These are phyloP conservation scores for Coemansia furcata DNA, from an alignment of 192 early-diverging fungal genomes.

Conservation along the genomic window DNA sequence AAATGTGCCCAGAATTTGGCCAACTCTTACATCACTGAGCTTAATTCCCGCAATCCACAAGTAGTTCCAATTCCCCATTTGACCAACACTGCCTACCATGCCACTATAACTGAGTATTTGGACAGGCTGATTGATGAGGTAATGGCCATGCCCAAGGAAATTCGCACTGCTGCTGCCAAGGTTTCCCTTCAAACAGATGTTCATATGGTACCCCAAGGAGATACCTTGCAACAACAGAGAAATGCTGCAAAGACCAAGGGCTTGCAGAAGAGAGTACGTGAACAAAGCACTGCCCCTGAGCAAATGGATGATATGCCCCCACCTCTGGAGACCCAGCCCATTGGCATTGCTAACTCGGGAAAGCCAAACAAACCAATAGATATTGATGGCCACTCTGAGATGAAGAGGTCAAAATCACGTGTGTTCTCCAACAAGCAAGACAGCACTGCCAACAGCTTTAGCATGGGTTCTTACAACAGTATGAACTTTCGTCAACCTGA, in stretches of 20 bases:
- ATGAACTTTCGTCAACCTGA: neutral
- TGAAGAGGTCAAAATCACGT: constrained; percentile 26
- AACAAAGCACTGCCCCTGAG: constrained; percentile 1
- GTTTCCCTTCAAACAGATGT: neutral
- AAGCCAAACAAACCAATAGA: neutral
- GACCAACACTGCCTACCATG: neutral
- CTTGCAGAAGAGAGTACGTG: constrained; percentile 6
- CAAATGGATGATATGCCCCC: neutral
- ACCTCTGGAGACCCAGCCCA: neutral
- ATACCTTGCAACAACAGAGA: neutral
- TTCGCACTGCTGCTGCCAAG: neutral
- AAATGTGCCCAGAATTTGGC: constrained; percentile 28
- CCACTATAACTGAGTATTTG: neutral
- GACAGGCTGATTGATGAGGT: constrained; percentile 24
- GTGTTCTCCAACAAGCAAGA: constrained; percentile 10
- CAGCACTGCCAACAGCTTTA: too few species aligned
- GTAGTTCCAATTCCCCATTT: neutral
- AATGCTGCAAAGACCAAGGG: neutral
- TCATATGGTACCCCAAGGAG: neutral
- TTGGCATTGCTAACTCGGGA: neutral
- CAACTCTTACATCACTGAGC: constrained; percentile 23
- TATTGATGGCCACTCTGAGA: constrained; percentile 1
- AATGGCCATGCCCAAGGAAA: constrained; percentile 15
- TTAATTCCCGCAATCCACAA: neutral
- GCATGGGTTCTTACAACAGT: neutral